A percentile compares a stretch with the other conserved stretches of the same genome.
Conservation (phyloP, 192 early-diverging fungal species). For the Lunasporangiospora selenospora region DNA sequence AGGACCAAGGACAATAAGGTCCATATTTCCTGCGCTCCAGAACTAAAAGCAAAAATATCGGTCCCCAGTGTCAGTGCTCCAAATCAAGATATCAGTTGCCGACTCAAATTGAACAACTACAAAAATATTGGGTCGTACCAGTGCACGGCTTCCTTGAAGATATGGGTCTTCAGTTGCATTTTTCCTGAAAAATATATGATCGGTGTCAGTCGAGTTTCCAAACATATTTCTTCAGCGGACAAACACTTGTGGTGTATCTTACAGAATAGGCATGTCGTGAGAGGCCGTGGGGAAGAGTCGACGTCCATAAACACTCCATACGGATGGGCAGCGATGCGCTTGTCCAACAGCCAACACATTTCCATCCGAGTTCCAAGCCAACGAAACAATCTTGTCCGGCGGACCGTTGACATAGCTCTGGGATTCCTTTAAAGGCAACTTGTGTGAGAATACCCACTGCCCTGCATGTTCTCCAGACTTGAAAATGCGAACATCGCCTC, state of each 20-base stretch:
- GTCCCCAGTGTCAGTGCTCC: neutral
- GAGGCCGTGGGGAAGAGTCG: slow-evolving; percentile 62
- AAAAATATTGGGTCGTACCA: slow-evolving; percentile 52
- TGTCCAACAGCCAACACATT: slow-evolving; percentile 76
- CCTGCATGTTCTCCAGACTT: slow-evolving; percentile 47
- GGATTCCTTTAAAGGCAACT: slow-evolving; percentile 36
- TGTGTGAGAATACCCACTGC: slow-evolving; percentile 45
- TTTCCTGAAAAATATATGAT: slow-evolving; percentile 25
- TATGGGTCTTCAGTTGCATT: slow-evolving; percentile 63
- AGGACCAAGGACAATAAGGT: slow-evolving; percentile 70
- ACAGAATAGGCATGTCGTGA: slow-evolving; percentile 56
- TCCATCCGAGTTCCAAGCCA: slow-evolving; percentile 80
- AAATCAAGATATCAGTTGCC: too few relatives aligned
- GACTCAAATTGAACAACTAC: too few relatives aligned
- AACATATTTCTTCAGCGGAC: too few relatives aligned
- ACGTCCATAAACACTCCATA: slow-evolving; percentile 84
- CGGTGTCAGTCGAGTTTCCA: too few relatives aligned
- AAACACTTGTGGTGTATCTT: slow-evolving; percentile 1
- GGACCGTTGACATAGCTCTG: slow-evolving; percentile 16
- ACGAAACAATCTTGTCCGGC: slow-evolving; percentile 29
- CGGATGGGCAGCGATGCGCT: slow-evolving; percentile 64
- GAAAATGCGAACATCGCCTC: slow-evolving; percentile 40
- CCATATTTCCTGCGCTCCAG: slow-evolving; percentile 73
- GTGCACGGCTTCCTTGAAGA: slow-evolving; percentile 57
- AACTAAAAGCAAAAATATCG: slow-evolving; percentile 52